These are phyloP conservation scores for Termitomyces sp. DNA, from an alignment of 768 basidiomycete genomes.

Conservation along the genomic window DNA sequence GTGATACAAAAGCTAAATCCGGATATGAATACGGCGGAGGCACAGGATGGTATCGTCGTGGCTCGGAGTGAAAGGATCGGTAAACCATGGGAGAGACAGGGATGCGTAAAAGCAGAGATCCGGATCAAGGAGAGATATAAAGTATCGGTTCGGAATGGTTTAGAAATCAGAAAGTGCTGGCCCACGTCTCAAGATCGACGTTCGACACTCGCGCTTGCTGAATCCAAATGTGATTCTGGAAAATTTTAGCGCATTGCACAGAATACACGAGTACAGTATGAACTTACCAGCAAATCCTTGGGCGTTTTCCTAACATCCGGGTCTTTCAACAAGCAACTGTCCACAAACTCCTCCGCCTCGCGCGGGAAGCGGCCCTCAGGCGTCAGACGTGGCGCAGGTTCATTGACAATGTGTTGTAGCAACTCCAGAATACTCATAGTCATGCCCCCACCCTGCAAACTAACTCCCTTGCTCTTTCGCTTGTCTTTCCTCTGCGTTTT, in stretches of 20 bases:
- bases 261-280: background rate
- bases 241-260: background rate
- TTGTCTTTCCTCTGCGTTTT: slow-evolving; percentile 67
- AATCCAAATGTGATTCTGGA: slow-evolving; percentile 73
- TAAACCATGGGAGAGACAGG: background rate
- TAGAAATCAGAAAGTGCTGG: slow-evolving; percentile 56
- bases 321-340: slow-evolving; percentile 89
- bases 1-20: background rate
- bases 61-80: background rate
- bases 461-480: slow-evolving; percentile 88
- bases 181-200: slow-evolving; percentile 78
- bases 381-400: slow-evolving; percentile 87
- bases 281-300: slow-evolving; percentile 76
- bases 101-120: background rate
- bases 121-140: background rate
- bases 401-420: slow-evolving; percentile 97
- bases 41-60: background rate
- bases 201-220: slow-evolving; percentile 51
- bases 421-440: slow-evolving; percentile 98
- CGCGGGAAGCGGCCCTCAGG: slow-evolving; percentile 64
- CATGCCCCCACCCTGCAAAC: slow-evolving; percentile 90
- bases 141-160: too few relatives aligned
- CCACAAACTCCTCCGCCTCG: slow-evolving; percentile 81
- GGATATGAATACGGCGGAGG: background rate
- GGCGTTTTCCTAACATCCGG: slow-evolving; percentile 80